phyloP scores from a whole-genome alignment of 345 rosid species.

The Microcos paniculata region DNA sequence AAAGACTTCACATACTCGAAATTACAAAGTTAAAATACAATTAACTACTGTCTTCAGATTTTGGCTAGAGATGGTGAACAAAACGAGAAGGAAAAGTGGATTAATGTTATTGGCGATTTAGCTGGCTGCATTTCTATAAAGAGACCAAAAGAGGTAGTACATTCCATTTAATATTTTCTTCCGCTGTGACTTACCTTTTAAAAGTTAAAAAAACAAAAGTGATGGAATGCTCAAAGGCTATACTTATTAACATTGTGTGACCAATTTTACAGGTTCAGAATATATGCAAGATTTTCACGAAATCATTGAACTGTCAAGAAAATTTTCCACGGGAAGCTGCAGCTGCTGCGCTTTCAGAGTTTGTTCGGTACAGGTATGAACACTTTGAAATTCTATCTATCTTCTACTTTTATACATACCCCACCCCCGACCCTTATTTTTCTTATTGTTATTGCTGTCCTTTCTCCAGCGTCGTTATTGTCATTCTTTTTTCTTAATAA shows the following conservation, averaged over 20 bases:
- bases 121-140: conserved; percentile 90
- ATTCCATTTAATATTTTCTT: conserved; percentile 14
- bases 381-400: neutral
- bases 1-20: neutral
- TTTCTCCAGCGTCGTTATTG: neutral
- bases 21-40: conserved; percentile 15
- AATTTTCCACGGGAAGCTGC: conserved; percentile 93
- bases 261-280: conserved; percentile 58
- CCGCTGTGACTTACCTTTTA: neutral
- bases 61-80: conserved; percentile 88
- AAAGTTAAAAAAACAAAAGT: neutral
- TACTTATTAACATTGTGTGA: neutral
- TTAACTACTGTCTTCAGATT: conserved; percentile 48
- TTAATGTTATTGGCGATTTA: conserved; percentile 76
- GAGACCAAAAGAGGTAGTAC: conserved; percentile 91
- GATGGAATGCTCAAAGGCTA: conserved; percentile 6
- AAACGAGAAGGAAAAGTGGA: conserved; percentile 90
- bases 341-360: conserved; percentile 94
- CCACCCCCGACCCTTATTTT: too few species aligned
- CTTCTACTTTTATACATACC: neutral
- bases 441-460: neutral
- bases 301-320: conserved; percentile 65
- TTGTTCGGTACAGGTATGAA: conserved; percentile 76
- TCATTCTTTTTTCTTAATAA: neutral
- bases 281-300: conserved; percentile 71